A percentile compares a stretch with the other conserved stretches of the same genome.
phyloP scores from a whole-genome alignment of 306 rosid genomes.

The Inga leiocalycina region DNA sequence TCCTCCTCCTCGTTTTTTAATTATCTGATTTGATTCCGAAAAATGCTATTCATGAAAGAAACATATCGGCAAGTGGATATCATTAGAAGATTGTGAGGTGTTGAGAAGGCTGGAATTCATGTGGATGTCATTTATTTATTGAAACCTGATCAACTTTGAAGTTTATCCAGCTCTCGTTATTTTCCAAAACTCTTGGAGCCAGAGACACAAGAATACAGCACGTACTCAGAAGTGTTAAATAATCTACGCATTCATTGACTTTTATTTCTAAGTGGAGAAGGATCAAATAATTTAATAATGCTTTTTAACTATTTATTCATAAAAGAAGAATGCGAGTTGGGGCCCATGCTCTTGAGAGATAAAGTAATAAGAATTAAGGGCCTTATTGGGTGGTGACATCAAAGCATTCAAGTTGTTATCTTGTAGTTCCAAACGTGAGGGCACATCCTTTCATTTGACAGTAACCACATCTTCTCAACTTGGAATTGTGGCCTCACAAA shows the following conservation, averaged over 20 bases:
- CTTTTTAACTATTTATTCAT: not conserved
- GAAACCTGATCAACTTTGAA: not conserved
- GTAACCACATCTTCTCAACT: not conserved
- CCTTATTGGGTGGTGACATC: not conserved
- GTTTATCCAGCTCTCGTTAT: not conserved
- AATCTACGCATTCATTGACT: not conserved
- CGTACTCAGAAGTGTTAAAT: not conserved
- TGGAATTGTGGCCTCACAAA: constrained; percentile 1
- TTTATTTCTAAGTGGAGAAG: not conserved
- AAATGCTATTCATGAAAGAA: not conserved
- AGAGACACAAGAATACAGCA: not conserved
- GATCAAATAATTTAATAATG: not conserved
- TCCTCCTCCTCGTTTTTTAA: not conserved
- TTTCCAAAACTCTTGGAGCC: not conserved
- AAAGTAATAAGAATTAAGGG: not conserved
- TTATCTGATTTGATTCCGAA: not conserved
- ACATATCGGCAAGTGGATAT: constrained; percentile 42
- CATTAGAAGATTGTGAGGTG: constrained; percentile 49
- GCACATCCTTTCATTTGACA: not conserved
- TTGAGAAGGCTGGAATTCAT: constrained; percentile 46
- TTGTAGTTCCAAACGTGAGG: constrained; percentile 1
- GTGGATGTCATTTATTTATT: constrained; percentile 50
- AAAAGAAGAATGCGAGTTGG: not conserved
- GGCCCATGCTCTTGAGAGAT: not conserved
- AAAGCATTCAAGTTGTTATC: not conserved